Evolutionary conservation across 495 filamentous ascomycete genomes (phyloP).

Genomic region (Aspergillus wentii): DNA sequence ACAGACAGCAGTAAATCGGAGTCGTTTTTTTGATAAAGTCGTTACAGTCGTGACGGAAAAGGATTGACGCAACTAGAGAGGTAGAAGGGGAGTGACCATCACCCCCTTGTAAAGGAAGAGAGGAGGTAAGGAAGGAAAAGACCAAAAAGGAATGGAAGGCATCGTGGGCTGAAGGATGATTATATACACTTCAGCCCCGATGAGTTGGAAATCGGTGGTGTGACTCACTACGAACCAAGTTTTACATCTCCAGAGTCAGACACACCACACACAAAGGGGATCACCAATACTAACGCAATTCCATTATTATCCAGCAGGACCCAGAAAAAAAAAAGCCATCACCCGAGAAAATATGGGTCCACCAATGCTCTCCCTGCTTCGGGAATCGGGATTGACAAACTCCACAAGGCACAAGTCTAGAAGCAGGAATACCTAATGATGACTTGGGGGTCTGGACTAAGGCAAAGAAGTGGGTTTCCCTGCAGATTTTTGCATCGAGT

Average conservation of each 20-base stretch:
- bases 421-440: constrained; percentile 14
- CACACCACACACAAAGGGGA: constrained; percentile 13
- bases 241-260: too few relatives aligned
- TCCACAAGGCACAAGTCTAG: constrained; percentile 18
- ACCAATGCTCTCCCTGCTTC: constrained; percentile 7
- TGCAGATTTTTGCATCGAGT: too few relatives aligned
- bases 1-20: constrained; percentile 2
- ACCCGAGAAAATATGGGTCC: constrained; percentile 7
- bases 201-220: constrained; percentile 15
- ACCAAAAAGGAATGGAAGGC: constrained; percentile 7
- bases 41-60: too few relatives aligned
- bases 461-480: too few relatives aligned
- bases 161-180: not conserved
- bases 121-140: constrained; percentile 28
- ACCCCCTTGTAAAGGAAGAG: constrained; percentile 40
- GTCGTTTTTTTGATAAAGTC: constrained; percentile 1
- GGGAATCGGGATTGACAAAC: constrained; percentile 7
- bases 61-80: too few relatives aligned
- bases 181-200: constrained; percentile 10
- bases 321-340: constrained; percentile 4
- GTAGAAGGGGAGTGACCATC: constrained; percentile 39
- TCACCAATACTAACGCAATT: too few relatives aligned
- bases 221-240: constrained; percentile 17
- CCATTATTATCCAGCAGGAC: too few relatives aligned
- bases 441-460: too few relatives aligned